phyloP scores from a whole-genome alignment of 2,329 filamentous ascomycete genomes.

The Stagonosporopsis chrysanthemi region DNA sequence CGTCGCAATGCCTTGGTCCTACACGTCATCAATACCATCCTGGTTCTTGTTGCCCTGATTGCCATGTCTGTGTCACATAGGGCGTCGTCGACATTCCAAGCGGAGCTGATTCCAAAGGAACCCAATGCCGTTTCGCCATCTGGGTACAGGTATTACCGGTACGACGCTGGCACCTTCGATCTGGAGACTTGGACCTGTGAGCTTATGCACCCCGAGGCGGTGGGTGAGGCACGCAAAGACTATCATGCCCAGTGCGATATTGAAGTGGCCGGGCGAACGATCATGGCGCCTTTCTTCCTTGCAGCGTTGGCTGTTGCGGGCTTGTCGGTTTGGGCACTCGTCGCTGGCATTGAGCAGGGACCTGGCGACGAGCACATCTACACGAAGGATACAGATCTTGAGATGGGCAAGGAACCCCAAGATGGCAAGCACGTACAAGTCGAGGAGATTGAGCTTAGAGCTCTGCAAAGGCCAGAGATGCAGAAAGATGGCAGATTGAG shows the following conservation, averaged over 20 bases:
- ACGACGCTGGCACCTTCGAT: conserved; percentile 46
- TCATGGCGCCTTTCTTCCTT: conserved; percentile 43
- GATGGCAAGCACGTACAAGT: conserved; percentile 7
- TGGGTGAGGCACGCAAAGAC: conserved; percentile 36
- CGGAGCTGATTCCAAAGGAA: conserved; percentile 30
- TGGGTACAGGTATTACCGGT: conserved; percentile 31
- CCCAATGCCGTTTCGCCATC: conserved; percentile 11
- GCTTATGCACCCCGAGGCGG: conserved; percentile 31
- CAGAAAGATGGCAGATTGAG: conserved; percentile 12
- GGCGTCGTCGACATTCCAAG: conserved; percentile 38
- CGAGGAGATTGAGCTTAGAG: conserved; percentile 15
- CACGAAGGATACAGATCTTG: conserved; percentile 38
- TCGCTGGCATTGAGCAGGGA: conserved; percentile 29
- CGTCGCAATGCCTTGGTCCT: conserved; percentile 46
- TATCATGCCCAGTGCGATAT: conserved; percentile 40
- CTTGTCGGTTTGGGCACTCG: conserved; percentile 33
- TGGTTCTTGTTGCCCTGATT: conserved; percentile 43
- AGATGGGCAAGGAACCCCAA: conserved; percentile 41
- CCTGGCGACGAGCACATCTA: conserved; percentile 34
- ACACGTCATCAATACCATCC: conserved; percentile 39
- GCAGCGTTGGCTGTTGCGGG: conserved; percentile 29
- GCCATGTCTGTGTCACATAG: conserved; percentile 42
- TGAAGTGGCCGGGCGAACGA: conserved; percentile 38
- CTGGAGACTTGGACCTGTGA: conserved; percentile 48
- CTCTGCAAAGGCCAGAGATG: conserved; percentile 1